A percentile compares a stretch with the other conserved stretches of the same genome.
Conservation (phyloP, 257 asterid species). For the Scutellaria minor region DNA sequence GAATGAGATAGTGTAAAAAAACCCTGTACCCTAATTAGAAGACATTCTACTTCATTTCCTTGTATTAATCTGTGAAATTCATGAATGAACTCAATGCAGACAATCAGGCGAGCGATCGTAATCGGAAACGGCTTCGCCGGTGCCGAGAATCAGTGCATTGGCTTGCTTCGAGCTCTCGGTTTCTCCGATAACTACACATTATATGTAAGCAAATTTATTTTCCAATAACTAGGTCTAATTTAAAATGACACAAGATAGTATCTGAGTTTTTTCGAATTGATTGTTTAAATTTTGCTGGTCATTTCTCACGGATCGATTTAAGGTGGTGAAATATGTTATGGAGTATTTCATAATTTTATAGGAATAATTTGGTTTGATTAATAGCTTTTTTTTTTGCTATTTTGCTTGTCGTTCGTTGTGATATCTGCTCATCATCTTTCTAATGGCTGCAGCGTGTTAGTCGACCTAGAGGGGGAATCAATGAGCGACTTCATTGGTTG, state of each 20-base stretch:
- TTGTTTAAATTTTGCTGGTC: constrained; percentile 17
- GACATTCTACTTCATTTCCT: neutral
- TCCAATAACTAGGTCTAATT: neutral
- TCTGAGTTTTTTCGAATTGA: neutral
- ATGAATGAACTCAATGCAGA: constrained; percentile 48
- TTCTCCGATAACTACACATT: constrained; percentile 55
- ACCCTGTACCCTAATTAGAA: neutral
- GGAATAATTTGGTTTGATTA: neutral
- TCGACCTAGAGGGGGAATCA: constrained; percentile 77
- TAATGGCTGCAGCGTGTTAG: constrained; percentile 59
- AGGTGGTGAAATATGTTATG: neutral
- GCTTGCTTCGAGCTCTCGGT: constrained; percentile 80
- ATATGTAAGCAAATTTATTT: constrained; percentile 46
- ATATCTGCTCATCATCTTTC: constrained; percentile 21
- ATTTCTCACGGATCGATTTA: constrained; percentile 1
- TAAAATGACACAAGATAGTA: neutral
- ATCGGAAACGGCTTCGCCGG: constrained; percentile 85
- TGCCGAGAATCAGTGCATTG: constrained; percentile 81
- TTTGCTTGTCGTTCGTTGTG: neutral
- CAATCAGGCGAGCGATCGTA: constrained; percentile 66
- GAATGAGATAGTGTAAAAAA: neutral
- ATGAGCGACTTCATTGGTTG: constrained; percentile 66
- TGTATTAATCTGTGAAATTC: neutral
- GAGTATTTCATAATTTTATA: neutral
- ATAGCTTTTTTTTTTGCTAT: constrained; percentile 14